Evolutionary conservation across 169 alveolate genomes (phyloP).

Genomic region (Eimeria tenella): DNA sequence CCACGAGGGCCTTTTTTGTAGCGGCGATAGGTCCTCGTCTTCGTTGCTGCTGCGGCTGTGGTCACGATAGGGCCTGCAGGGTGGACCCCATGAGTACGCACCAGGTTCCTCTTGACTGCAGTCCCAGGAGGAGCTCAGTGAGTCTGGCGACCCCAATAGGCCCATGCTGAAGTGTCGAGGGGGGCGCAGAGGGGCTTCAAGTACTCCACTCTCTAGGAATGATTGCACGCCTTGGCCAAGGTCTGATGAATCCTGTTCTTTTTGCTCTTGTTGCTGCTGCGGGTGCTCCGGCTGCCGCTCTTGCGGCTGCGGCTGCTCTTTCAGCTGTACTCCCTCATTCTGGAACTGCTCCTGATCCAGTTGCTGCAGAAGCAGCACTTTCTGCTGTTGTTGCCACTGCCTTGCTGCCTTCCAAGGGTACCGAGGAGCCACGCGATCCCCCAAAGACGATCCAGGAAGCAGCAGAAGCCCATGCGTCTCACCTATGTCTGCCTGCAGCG

Average conservation of each 20-base stretch:
- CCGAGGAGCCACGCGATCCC: conserved; percentile 38
- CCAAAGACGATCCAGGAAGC: conserved; percentile 43
- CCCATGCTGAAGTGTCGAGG: conserved; percentile 31
- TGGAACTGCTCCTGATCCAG: background rate
- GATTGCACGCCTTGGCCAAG: background rate
- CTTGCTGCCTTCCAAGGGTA: conserved; percentile 24
- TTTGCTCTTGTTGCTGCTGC: background rate
- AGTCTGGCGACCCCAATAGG: conserved; percentile 43
- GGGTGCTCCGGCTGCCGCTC: conserved; percentile 11
- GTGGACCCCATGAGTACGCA: conserved; percentile 6
- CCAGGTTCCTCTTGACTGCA: background rate
- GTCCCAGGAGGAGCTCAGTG: background rate
- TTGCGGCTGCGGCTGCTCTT: conserved; percentile 33
- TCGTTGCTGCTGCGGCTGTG: conserved; percentile 49
- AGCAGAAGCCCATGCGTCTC: conserved; percentile 25
- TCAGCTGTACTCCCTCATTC: background rate
- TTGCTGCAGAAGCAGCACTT: background rate
- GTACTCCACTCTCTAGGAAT: conserved; percentile 15
- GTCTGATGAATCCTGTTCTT: background rate
- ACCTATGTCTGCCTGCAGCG: background rate
- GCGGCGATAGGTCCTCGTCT: conserved; percentile 31
- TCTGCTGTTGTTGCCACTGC: conserved; percentile 46
- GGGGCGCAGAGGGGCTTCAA: conserved; percentile 42
- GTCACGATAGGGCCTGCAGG: conserved; percentile 21
- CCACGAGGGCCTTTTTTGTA: conserved; percentile 49